Base-by-base conservation (phyloP, 169 alveolate genomes). In the Babesia bovis region DNA sequence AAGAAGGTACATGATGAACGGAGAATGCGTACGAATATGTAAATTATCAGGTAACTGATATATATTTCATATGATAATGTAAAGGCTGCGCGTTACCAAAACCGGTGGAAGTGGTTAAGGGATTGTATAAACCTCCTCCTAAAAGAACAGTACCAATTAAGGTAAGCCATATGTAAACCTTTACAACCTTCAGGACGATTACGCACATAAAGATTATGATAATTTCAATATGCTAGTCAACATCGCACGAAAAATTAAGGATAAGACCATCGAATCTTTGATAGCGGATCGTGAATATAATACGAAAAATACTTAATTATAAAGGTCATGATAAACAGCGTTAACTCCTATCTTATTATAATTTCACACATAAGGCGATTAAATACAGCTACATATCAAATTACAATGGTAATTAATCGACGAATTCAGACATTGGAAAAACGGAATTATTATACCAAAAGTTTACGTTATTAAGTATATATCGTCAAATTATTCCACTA, bases 11-110 rank as follows among this genome's bases (percentile, higher is more conserved):
- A 90, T 90, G 91, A 91, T 92, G 92, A 81, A 89, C 63, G 97
- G 97, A 5, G 90, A 85, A 17, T 82, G 91, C 60, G 97, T 94
- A 41, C 79, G 97, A 30, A 90, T 94, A 52, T 91, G 95, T 5
- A 91, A 90, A 68, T 84, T 90, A 25, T 84, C 95, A 0, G 96
- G 96, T 87, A 56, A 4, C 79, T 38, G 21, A 36, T 7, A 19
- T 5, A 13, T 17, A 21, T 21, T 32, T 3, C 2, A 9, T 13
- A 9, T 0, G 12, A 69, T 19, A 13, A 13, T 5, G 17, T 0
- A 9, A 25, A 79, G 93, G 93, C 0, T 87, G 87, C 33, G 86
- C 93, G 32, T 68, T 87, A 57, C 93, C 93, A 28, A 84, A 87
- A 55, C 93, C 93, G 23, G 90, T 83, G 49, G 59, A 58, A 51